phyloP scores from a whole-genome alignment of 176 grass and related monocot genomes.

The Rhynchospora pubera region DNA sequence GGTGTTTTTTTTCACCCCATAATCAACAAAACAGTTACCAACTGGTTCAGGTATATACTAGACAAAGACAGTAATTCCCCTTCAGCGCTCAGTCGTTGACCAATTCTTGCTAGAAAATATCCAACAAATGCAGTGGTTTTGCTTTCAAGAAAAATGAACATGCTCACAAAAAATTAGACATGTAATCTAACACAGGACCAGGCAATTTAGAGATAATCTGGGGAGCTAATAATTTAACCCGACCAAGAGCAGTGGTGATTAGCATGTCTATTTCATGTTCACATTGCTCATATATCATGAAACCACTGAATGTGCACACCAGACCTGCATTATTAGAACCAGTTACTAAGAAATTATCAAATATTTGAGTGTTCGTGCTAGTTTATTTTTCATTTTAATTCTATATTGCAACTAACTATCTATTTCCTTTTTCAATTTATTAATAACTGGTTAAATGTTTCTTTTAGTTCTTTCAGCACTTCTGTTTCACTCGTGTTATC shows the following conservation, averaged over 20 bases:
- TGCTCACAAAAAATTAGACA: conserved; percentile 20
- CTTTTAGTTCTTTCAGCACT: neutral
- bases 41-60: neutral
- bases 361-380: neutral
- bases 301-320: conserved; percentile 63
- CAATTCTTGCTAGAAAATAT: no score
- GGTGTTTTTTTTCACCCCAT: neutral
- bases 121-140: neutral
- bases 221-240: conserved; percentile 32
- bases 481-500: neutral
- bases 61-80: neutral
- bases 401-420: neutral
- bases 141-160: neutral
- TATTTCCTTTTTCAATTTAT: neutral
- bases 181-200: conserved; percentile 23
- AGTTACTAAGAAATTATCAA: neutral
- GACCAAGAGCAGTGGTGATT: conserved; percentile 30
- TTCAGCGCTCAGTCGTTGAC: no score
- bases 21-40: neutral
- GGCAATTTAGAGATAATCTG: conserved; percentile 32
- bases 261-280: conserved; percentile 71
- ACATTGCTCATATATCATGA: conserved; percentile 93
- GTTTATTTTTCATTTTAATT: neutral
- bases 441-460: neutral
- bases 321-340: conserved; percentile 40